Base-by-base conservation (phyloP, 2,329 filamentous ascomycete genomes). In the Penicillium hordei region DNA sequence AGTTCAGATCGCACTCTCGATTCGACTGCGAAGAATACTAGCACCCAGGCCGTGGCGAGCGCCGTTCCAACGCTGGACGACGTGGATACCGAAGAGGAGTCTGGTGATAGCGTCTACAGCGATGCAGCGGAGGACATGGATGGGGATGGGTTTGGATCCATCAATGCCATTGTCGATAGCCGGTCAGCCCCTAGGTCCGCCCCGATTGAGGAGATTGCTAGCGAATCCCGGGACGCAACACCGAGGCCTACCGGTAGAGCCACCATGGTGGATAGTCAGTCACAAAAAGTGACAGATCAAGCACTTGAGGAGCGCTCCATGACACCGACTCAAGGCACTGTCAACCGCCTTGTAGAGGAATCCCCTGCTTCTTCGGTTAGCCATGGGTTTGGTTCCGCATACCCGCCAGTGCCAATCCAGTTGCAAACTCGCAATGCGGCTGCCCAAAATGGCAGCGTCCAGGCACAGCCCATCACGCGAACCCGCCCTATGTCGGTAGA, bases 141-240 rank as follows among this genome's bases (percentile, higher is more conserved):
- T 42, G 75, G 75, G 1, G 75, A 79, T 63, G 75, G 76, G 0
- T 81, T 79, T 66, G 79, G 78, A 10, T 81, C 79, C 9, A 81
- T 81, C 58, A 78, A 81, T 66, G 79, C 79, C 13, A 80, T 81
- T 60, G 72, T 79, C 9, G 74, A 75, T 53, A 75, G 72, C 49
- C 72, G 71, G 2, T 50, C 65, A 34, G 60, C 58, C 29, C 61
- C 64, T 21, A 57, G 60, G 39, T 66, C 64, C 5, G 27, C 59
- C 13, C 60, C 38, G 3, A 50, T 59, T 9, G 5, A 54, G 9
- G 60, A 46, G 13, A 44, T 46, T 13, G 46, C 44, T 5, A 57
- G 53, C 17, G 56, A 66, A 40, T 61, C 59, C 25, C 61, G 61
- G 19, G 62, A 65, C 17, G 55, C 56, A 21, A 65, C 62, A 23